Base-by-base conservation (phyloP, 1,284 basidiomycete species). In the Microbotryum scabiosae region DNA sequence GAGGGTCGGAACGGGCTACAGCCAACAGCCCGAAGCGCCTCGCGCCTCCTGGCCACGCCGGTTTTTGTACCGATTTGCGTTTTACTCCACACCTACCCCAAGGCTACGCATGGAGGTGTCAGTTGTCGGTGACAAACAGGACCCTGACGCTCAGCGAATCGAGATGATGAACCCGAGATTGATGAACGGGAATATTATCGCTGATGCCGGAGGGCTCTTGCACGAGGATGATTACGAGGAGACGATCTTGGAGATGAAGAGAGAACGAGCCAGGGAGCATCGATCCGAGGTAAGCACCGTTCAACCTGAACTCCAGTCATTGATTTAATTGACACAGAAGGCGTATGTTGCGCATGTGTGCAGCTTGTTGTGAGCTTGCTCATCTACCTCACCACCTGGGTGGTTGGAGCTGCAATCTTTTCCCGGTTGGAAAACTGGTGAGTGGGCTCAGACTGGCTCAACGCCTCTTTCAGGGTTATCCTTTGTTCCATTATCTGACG, bases 321-420 rank as follows among this genome's bases (percentile, higher is more conserved):
- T 18, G 18, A 20, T 32, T 47, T 26, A 7, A 20, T 47, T 50
- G 28, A 56, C 23, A 8, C n/a, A 6, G 16, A n/a, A n/a, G n/a
- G n/a, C n/a, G n/a, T n/a, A 5, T 18, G 48, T 12, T 14, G 10
- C 21, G 18, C 4, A 3, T 28, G 18, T 28, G 18, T 20, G 43
- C 54, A 80, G 76, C 73, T 81, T 46, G 64, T 68, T 1, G 71
- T 82, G 6, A 78, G 80, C 5, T 79, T 78, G 75, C 55, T 70
- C 7, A 68, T 82, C 43, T 84, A 85, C 69, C 68, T 82, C 47
- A 62, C 79, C 28, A 83, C 84, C 72, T 84, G 82, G 83, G 72
- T 79, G 61, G 80, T 81, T 20, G 84, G 84, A 12, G 79, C 82
- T 1, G 77, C 78, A 0, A 81, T 84, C 18, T 85, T 85, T 66